Evolutionary conservation across 768 basidiomycete genomes (phyloP), one percentile per base, ranked within the genome.

Genomic region (Russula earlei): DNA sequence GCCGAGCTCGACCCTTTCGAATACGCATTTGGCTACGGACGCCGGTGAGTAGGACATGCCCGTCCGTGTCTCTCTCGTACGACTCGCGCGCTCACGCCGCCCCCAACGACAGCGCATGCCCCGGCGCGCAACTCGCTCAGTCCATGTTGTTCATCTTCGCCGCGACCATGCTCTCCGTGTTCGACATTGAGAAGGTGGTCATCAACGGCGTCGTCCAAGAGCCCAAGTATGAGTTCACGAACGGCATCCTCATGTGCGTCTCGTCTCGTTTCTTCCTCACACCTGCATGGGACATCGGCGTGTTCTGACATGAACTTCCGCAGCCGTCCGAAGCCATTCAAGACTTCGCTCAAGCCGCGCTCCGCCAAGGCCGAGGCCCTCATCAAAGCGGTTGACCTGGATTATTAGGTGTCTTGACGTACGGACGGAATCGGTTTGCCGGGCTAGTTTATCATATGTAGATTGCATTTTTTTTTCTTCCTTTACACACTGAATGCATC

Each of bases 11-110:
- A 67, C 47, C 63, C 64, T 4, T 54, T 46, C 40, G 56, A 49
- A 14, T 17, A 54, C 33, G 54, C 55, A 25, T 69, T 67, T 34
- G 67, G 67, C 22, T 66, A 64, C 34, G 67, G 67, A 29, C 60
- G 66, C 45, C 60, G 65, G 63, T 63, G 52, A 33, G 62, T 56
- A 9, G 6, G 7, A 1, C 10, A 8, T 19, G n/a, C 24, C 12
- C 12, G 15, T 15, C 17, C 45, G 6, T 7, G 5, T 20, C n/a
- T 4, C 3, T n/a, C 38, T n/a, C 9, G 15, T 34, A 19, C 48
- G 14, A 4, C 6, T 9, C 17, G 9, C 43, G 31, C 31, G 22
- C 34, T 31, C 3, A 31, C 5, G 8, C 27, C 20, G 17, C 19
- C 22, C 5, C 40, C 52, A 24, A 7, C 6, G 19, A 5, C 19